Evolutionary conservation across 2,329 filamentous ascomycete species (phyloP).

Genomic region (Trichoderma lentiforme): DNA sequence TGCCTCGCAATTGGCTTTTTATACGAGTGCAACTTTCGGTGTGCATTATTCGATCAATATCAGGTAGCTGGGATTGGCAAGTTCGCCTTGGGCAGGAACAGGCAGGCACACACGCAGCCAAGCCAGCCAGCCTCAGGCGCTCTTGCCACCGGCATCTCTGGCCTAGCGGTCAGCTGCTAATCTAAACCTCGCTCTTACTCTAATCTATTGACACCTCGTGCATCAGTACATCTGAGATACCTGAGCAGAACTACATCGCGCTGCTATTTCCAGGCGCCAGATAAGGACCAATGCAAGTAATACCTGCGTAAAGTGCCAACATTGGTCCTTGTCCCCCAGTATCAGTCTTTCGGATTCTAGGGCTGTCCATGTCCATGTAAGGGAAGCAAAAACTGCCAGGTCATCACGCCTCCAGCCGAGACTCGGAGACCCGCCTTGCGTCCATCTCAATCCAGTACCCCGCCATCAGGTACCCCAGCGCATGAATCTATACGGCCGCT

Average conservation of each 20-base stretch:
- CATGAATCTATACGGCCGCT: not conserved
- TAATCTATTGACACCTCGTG: not conserved
- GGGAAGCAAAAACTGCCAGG: not conserved
- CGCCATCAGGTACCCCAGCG: not conserved
- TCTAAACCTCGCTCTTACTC: not conserved
- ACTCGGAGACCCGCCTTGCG: not conserved
- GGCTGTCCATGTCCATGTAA: not conserved
- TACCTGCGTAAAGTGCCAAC: not conserved
- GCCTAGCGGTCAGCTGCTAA: not conserved
- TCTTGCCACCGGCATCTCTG: not conserved
- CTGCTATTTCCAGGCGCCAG: not conserved
- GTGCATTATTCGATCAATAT: not conserved
- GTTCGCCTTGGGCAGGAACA: not conserved
- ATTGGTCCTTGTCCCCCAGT: not conserved
- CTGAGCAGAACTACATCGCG: not conserved
- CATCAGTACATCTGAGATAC: not conserved
- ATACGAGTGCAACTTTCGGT: not conserved
- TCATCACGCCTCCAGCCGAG: slow-evolving; percentile 9
- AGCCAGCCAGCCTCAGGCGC: not conserved
- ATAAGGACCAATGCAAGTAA: not conserved
- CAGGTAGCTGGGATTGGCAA: not conserved
- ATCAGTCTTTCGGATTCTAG: not conserved
- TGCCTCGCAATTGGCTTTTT: not conserved
- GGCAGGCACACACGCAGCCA: not conserved
- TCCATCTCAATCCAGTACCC: not conserved